Evolutionary conservation across 2,329 filamentous ascomycete genomes (phyloP), one percentile per base, ranked within the genome.

Genomic region (Coccinonectria pachysandricola): DNA sequence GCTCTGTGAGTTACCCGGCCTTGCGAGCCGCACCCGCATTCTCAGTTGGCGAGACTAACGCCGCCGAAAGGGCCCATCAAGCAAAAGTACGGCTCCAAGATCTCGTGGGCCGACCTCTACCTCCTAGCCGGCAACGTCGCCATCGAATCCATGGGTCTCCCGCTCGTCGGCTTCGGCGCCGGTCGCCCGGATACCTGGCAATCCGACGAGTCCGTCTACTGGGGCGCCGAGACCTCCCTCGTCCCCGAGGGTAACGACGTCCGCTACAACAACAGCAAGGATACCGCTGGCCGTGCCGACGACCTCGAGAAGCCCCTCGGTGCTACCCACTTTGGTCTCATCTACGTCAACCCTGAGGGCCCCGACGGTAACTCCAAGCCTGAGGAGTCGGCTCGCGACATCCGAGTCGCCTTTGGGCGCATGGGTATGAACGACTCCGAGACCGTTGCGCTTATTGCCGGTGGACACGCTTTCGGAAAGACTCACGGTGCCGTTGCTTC

Each of bases 391-490:
- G 81, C 73, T 21, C 57, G 65, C 31, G 81, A 87, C 45, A 86
- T 86, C 48, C 78, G 79, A 37, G 67, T 64, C 32, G 83, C 81
- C 11, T 87, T 86, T 42, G 65, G 65, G 37, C 79, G 79, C 52
- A 86, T 87, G 80, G 80, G 75, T 35, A 86, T 87, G 81, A 74
- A 82, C 49, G 79, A 86, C 49, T 75, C 82, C 56, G 81, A 87
- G 64, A 87, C 81, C 0, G 80, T 82, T 28, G 80, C 81, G 9
- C 60, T 87, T 23, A 86, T 87, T 49, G 76, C 76, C 19, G 81
- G 81, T 48, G 81, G 81, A 19, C 81, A 87, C 63, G 67, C 73
- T 14, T 83, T 87, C 43, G 81, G 81, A 45, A 87, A 87, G 70
- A 83, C 79, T 0, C 81, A 87, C 55, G 81, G 81, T 43, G 80